Evolutionary conservation across 352 stramenopile genomes (phyloP).

Genomic region (Phytophthora multivora): DNA sequence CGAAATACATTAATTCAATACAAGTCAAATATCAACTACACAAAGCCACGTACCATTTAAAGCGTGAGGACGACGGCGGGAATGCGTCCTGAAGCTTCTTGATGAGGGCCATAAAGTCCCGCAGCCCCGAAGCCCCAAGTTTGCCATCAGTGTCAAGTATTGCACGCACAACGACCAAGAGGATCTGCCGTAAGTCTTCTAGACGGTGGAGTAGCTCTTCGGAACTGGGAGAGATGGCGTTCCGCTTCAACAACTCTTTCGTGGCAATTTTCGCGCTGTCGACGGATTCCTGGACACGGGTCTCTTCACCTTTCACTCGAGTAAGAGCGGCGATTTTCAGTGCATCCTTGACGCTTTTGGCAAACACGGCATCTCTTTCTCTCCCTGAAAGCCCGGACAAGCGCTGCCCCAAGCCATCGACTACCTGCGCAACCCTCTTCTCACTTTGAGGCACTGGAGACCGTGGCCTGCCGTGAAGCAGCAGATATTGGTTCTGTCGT

Average conservation of each 20-base stretch:
- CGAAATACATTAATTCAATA: background rate
- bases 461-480: constrained; percentile 1
- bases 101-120: constrained; percentile 13
- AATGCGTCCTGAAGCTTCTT: constrained; percentile 20
- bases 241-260: background rate
- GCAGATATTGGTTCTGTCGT: background rate
- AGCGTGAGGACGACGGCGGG: constrained; percentile 5
- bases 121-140: constrained; percentile 10
- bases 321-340: constrained; percentile 8
- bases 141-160: constrained; percentile 7
- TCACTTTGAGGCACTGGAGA: constrained; percentile 7
- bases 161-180: constrained; percentile 11
- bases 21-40: background rate
- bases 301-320: constrained; percentile 10
- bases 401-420: constrained; percentile 11
- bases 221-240: background rate
- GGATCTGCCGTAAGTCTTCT: constrained; percentile 16
- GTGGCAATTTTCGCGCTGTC: constrained; percentile 1
- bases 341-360: constrained; percentile 5
- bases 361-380: constrained; percentile 1
- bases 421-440: constrained; percentile 7
- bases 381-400: constrained; percentile 5
- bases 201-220: constrained; percentile 1
- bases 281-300: constrained; percentile 6
- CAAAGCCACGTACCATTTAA: constrained; percentile 18